These are phyloP conservation scores for Trypanosomatidae sp. DNA, from an alignment of 208 protist genomes.

Conservation along the genomic window DNA sequence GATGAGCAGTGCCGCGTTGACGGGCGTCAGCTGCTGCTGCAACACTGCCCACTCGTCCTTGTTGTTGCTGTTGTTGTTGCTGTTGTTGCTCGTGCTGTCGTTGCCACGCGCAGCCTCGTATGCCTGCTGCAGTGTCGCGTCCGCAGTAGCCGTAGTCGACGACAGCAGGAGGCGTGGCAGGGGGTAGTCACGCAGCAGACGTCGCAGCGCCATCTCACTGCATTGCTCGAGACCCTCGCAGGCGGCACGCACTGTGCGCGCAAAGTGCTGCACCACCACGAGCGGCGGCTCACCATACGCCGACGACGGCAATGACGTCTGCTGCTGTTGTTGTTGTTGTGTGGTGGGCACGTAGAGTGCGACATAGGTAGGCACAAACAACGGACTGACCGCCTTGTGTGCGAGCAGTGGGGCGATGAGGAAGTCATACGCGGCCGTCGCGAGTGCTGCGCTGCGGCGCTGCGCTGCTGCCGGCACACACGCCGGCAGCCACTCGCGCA, in stretches of 20 bases:
- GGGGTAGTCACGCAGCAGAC: conserved; percentile 5
- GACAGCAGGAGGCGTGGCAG: conserved; percentile 1
- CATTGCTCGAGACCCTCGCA: conserved; percentile 48
- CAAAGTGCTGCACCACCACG: conserved; percentile 48
- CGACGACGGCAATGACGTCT: neutral
- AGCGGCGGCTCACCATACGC: conserved; percentile 35
- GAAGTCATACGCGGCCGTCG: conserved; percentile 49
- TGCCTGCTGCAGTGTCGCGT: neutral
- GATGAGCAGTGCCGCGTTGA: conserved; percentile 50
- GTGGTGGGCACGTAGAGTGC: conserved; percentile 23
- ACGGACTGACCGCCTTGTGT: conserved; percentile 28
- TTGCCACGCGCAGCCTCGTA: neutral
- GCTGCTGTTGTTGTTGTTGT: neutral
- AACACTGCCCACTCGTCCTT: conserved; percentile 9
- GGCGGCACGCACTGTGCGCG: conserved; percentile 18
- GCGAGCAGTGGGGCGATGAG: conserved; percentile 44
- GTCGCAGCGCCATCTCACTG: conserved; percentile 22
- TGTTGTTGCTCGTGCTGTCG: neutral
- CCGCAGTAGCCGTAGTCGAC: conserved; percentile 1
- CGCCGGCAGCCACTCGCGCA: conserved; percentile 33
- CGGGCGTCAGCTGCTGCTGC: conserved; percentile 34
- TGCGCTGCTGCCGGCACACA: conserved; percentile 23
- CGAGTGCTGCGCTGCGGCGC: conserved; percentile 18
- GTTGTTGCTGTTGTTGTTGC: neutral
- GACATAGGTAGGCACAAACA: conserved; percentile 74